Evolutionary conservation across 2,329 filamentous ascomycete genomes (phyloP).

Genomic region (Penicillium sp.): DNA sequence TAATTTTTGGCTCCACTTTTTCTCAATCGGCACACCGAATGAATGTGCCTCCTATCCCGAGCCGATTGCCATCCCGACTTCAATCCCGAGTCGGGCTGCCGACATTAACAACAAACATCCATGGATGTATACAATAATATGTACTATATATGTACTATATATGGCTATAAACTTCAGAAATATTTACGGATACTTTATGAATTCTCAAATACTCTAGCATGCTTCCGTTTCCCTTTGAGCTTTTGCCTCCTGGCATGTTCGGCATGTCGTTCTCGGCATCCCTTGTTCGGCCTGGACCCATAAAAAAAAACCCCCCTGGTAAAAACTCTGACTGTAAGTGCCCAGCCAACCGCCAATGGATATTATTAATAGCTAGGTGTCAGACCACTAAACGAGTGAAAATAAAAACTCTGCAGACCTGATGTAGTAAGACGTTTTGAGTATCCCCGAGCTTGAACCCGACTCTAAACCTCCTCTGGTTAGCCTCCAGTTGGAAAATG

Average conservation of each 20-base stretch:
- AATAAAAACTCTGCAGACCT: neutral
- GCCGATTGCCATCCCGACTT: constrained; percentile 4
- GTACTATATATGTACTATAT: neutral
- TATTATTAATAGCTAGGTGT: neutral
- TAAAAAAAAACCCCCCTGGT: constrained; percentile 9
- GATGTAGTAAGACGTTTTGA: no score
- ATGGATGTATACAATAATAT: neutral
- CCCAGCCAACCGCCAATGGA: neutral
- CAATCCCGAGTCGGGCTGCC: constrained; percentile 14
- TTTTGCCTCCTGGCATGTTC: neutral
- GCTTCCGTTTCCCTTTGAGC: neutral
- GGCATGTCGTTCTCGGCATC: constrained; percentile 2
- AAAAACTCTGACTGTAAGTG: constrained; percentile 2
- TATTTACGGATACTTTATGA: neutral
- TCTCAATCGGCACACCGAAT: constrained; percentile 28
- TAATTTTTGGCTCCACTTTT: constrained; percentile 13
- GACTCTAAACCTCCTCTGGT: neutral
- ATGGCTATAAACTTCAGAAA: no score
- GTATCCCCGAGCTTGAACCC: no score
- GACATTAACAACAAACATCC: neutral
- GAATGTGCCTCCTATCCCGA: constrained; percentile 16
- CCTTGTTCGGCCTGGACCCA: constrained; percentile 9
- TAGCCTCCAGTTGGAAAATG: neutral
- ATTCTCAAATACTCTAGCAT: neutral
- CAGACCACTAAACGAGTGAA: constrained; percentile 5